A percentile compares a stretch with the other conserved stretches of the same genome.
Evolutionary conservation across 257 asterid genomes (phyloP).

Genomic region (Solanum microdontum): DNA sequence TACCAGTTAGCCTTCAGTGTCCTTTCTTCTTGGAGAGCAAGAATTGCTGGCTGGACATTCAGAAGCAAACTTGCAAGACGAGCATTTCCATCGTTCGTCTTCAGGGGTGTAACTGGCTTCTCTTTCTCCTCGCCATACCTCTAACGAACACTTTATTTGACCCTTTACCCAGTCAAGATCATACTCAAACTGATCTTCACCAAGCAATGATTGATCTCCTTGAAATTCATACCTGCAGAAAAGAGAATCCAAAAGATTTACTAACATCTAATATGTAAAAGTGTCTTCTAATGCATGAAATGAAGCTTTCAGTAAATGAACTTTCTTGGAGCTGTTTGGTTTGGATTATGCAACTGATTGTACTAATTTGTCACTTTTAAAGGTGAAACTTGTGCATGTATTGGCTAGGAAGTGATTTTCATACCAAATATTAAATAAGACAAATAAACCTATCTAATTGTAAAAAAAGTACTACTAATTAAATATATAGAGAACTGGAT

Average conservation of each 20-base stretch:
- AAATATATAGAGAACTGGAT: background rate
- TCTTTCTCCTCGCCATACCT: conserved; percentile 71
- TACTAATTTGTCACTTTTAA: background rate
- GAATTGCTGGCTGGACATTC: conserved; percentile 36
- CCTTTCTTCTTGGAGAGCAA: conserved; percentile 19
- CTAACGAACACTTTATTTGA: conserved; percentile 53
- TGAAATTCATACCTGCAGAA: conserved; percentile 65
- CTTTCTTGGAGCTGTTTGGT: background rate
- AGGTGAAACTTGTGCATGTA: background rate
- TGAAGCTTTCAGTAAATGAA: background rate
- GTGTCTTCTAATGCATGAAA: background rate
- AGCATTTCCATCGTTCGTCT: conserved; percentile 91
- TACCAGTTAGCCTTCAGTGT: background rate
- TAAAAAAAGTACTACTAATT: background rate
- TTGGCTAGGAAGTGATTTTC: background rate
- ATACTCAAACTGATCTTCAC: conserved; percentile 54
- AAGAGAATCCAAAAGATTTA: background rate
- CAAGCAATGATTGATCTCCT: conserved; percentile 69
- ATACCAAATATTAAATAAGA: background rate
- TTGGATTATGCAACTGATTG: background rate
- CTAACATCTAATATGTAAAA: background rate
- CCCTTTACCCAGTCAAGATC: conserved; percentile 46
- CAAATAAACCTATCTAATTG: background rate
- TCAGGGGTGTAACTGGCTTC: conserved; percentile 51
- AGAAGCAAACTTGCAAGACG: conserved; percentile 45